Evolutionary conservation across 2,329 filamentous ascomycete genomes (phyloP).

Genomic region (Aspergillus jensenii): DNA sequence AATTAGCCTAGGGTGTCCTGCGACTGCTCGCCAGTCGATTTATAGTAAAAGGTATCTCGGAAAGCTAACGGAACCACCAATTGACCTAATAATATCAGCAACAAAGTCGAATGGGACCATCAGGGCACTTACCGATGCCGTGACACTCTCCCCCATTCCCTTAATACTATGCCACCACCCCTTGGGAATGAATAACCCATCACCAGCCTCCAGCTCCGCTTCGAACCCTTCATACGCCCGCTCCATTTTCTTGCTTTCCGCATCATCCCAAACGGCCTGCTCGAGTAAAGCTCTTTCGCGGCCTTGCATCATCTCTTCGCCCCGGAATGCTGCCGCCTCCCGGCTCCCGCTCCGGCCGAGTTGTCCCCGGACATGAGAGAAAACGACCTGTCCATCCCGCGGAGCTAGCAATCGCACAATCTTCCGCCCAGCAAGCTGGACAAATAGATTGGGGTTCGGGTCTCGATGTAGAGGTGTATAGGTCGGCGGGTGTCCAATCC

Average conservation of each 20-base stretch:
- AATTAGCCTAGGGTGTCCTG: background rate
- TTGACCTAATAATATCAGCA: slow-evolving; percentile 68
- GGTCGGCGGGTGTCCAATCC: slow-evolving; percentile 83
- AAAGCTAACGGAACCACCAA: too few species aligned
- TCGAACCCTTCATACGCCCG: slow-evolving; percentile 43
- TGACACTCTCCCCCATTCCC: slow-evolving; percentile 59
- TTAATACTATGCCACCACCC: slow-evolving; percentile 87
- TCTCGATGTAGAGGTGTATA: slow-evolving; percentile 90
- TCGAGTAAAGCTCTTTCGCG: slow-evolving; percentile 67
- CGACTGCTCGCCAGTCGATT: background rate
- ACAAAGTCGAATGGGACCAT: slow-evolving; percentile 26
- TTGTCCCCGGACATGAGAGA: slow-evolving; percentile 50
- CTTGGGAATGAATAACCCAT: slow-evolving; percentile 75
- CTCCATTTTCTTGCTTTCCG: slow-evolving; percentile 24
- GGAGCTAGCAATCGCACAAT: slow-evolving; percentile 70
- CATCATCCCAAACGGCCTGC: slow-evolving; percentile 65
- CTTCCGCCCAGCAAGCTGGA: slow-evolving; percentile 76
- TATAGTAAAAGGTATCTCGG: background rate
- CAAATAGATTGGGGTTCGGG: slow-evolving; percentile 90
- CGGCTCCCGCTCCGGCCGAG: slow-evolving; percentile 35
- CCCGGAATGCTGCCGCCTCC: slow-evolving; percentile 58
- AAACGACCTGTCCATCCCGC: slow-evolving; percentile 62
- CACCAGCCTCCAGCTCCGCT: slow-evolving; percentile 61
- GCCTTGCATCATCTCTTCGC: slow-evolving; percentile 89
- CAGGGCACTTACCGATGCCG: slow-evolving; percentile 53